A percentile compares a stretch with the other conserved stretches of the same genome.
Conservation (phyloP, 129 eudicot genomes). For the Pulicaria dysenterica region DNA sequence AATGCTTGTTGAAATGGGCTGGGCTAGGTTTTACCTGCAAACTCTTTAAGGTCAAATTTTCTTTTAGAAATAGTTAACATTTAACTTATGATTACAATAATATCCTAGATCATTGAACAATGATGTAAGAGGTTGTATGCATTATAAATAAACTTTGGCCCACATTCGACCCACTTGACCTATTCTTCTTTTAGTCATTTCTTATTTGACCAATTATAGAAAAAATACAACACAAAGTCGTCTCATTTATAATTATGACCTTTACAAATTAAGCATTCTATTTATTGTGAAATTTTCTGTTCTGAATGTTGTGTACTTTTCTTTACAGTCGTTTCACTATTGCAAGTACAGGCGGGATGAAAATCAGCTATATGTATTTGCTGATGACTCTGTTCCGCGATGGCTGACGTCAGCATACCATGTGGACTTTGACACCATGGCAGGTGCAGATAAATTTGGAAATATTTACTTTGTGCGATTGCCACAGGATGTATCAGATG, state of each 20-base stretch:
- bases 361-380: slow-evolving; percentile 91
- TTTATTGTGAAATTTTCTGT: neutral
- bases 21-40: neutral
- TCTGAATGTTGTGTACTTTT: slow-evolving; percentile 9
- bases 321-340: slow-evolving; percentile 77
- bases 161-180: neutral
- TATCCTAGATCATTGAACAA: neutral
- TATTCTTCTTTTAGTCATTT: neutral
- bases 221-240: neutral
- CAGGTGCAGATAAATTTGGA: slow-evolving; percentile 97
- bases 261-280: neutral
- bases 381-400: slow-evolving; percentile 95
- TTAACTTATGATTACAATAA: neutral
- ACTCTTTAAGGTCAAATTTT: neutral
- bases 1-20: neutral
- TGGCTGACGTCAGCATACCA: slow-evolving; percentile 95
- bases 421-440: slow-evolving; percentile 95
- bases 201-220: neutral
- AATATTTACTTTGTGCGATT: slow-evolving; percentile 91
- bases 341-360: slow-evolving; percentile 98
- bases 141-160: neutral
- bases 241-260: neutral
- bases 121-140: neutral
- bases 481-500: slow-evolving; percentile 97
- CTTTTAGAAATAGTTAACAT: neutral